Evolutionary conservation across 331 rosid species (phyloP).

Genomic region (Ulmus americana): DNA sequence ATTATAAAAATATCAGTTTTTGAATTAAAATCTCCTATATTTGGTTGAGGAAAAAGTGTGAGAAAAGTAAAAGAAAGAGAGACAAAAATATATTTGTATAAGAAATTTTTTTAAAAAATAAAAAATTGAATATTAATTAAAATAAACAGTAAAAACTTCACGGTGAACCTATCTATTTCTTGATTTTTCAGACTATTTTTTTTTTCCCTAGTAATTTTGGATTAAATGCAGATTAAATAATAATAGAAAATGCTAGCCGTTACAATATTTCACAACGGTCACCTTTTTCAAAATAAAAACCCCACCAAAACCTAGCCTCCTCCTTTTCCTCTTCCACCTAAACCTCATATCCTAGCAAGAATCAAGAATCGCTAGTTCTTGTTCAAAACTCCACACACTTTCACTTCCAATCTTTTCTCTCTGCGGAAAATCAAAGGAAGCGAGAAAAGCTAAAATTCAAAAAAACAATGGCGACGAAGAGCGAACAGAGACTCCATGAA

Average conservation of each 20-base stretch:
- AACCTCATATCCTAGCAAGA: background rate
- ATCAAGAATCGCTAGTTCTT: background rate
- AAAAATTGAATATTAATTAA: too few species aligned
- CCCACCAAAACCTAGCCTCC: background rate
- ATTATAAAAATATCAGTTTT: too few species aligned
- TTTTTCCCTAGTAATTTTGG: too few species aligned
- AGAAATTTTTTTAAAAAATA: too few species aligned
- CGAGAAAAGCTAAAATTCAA: background rate
- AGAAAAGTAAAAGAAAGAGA: too few species aligned
- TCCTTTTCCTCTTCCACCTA: slow-evolving; percentile 15
- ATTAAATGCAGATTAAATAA: too few species aligned
- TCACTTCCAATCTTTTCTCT: background rate
- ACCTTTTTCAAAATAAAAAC: slow-evolving; percentile 25
- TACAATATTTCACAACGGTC: slow-evolving; percentile 21
- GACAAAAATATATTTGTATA: too few species aligned
- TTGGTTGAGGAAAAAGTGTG: too few species aligned
- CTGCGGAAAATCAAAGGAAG: background rate
- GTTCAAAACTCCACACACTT: background rate
- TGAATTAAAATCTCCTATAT: too few species aligned
- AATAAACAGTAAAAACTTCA: too few species aligned
- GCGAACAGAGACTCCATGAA: slow-evolving; percentile 1
- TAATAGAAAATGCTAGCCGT: slow-evolving; percentile 1
- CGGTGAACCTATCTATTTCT: too few species aligned
- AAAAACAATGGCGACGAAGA: slow-evolving; percentile 28
- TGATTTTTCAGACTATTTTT: too few species aligned